Evolutionary conservation across 176 grass and related monocot species (phyloP), one percentile per base, ranked within the genome.

Genomic region (Pontederia crassipes): DNA sequence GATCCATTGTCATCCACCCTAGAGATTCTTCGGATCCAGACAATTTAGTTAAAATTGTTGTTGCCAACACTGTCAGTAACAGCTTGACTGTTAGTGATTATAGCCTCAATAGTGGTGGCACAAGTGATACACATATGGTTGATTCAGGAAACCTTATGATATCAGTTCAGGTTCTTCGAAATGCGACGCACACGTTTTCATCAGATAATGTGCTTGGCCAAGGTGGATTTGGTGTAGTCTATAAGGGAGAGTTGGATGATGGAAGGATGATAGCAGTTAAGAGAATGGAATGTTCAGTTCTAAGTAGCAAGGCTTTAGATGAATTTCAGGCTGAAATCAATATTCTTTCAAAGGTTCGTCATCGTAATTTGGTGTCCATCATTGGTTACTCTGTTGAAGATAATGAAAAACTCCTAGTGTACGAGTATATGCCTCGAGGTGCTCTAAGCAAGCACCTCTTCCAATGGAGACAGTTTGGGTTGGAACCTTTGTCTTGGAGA

Each of bases 261-360:
- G 93, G 87, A 61, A 89, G 81, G 0, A 86, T 92, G 70, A 88
- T 98, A 17, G 93, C 93, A 0, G 93, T 98, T 17, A 98, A 98
- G 77, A 87, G 93, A 58, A 98, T 98, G 93, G 93, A 98, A 74
- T 53, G 78, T 12, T 45, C 77, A 4, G 81, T 85, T 9, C 71
- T 98, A 54, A 98, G 74, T 70, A 98, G 85, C 72, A 98, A 98
- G 68, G 93, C 84, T 12, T 54, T 98, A 47, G 93, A 89, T 2
- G 93, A 98, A 76, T 98, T 98, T 79, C 87, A 89, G 20, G 88
- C 93, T 4, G 93, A 98, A 78, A 89, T 98, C 4, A 79, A 84
- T 9, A 71, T 98, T 0, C 81, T 98, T 3, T 92, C 93, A 45
- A 98, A 98, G 77, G 93, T 98, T 18, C 74, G 93, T 3, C 93